Evolutionary conservation across 1,139 yeast species (phyloP), one percentile per base, ranked within the genome.

Genomic region (Hanseniaspora uvarum): DNA sequence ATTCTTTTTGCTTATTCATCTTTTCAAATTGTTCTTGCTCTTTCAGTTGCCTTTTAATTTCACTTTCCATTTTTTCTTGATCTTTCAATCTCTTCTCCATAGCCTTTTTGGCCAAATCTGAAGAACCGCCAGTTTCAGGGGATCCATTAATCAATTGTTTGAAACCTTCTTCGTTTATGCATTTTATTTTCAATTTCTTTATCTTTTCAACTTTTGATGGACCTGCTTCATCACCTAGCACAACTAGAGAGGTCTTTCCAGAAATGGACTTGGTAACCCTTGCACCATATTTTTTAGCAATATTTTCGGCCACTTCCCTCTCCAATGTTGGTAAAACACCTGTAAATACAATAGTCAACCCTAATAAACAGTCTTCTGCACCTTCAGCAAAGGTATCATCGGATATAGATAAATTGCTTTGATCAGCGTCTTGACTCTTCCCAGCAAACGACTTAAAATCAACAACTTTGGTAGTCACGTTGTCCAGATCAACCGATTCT

Each of bases 141-240:
- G 92, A 86, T 11, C 79, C 76, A 16, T 73, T 65, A 53, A 92
- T 74, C 58, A 92, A 72, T 60, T 81, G 79, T 46, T 86, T 69
- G 62, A 94, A 88, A 0, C 98, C 98, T 6, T 78, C 85, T 65
- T 92, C 95, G 62, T 81, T 81, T 56, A 92, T 84, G 28, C 94
- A 86, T 66, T 89, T 89, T 54, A 86, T 78, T 11, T 78, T 77
- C 59, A 82, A 71, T 54, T 79, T 77, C 61, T 79, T 82, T 61
- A 94, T 92, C 63, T 83, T 86, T 60, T 80, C 79, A 49, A 92
- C 80, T 68, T 92, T 92, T n/a, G 88, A 81, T 1, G 98, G 97
- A 0, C 99, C 99, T 1, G 98, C 98, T 60, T 92, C 96, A 52
- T 79, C 87, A 6, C 99, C 99, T 31, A 94, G 74, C 1, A 92